Conservation (phyloP, 768 basidiomycete genomes). For the Agaricus subrufescens region DNA sequence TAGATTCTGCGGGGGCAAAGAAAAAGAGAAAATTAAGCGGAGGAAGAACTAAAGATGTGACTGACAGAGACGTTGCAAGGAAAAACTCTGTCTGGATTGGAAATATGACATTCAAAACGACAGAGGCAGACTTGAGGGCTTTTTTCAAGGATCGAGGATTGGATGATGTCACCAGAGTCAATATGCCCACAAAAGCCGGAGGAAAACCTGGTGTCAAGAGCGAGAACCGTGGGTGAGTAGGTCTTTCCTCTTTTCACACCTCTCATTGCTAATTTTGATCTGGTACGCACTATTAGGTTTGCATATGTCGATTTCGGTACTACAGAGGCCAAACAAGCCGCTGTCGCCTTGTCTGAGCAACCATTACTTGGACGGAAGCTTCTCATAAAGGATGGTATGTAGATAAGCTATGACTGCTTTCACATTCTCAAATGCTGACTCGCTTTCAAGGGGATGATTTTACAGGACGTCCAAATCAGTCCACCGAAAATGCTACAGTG, state of each 20-base stretch:
- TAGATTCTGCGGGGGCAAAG: slow-evolving; percentile 15
- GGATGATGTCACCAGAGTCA: slow-evolving; percentile 73
- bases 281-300: slow-evolving; percentile 48
- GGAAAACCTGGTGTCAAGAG: slow-evolving; percentile 41
- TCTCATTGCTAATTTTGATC: background rate
- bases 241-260: slow-evolving; percentile 13
- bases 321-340: slow-evolving; percentile 64
- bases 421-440: background rate
- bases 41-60: slow-evolving; percentile 23
- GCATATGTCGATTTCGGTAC: slow-evolving; percentile 95
- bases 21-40: slow-evolving; percentile 48
- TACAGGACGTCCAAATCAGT: slow-evolving; percentile 55
- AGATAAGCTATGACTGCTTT: background rate
- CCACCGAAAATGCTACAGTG: slow-evolving; percentile 29
- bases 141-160: slow-evolving; percentile 60
- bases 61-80: slow-evolving; percentile 37
- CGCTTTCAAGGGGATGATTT: slow-evolving; percentile 55
- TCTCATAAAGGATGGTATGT: slow-evolving; percentile 87
- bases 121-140: slow-evolving; percentile 56
- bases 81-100: slow-evolving; percentile 95
- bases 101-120: slow-evolving; percentile 89
- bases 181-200: slow-evolving; percentile 78
- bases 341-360: slow-evolving; percentile 78
- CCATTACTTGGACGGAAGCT: slow-evolving; percentile 80
- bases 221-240: slow-evolving; percentile 76